These are phyloP conservation scores for Suhomyces panamericanus DNA, from an alignment of 1,139 yeast species.

Conservation along the genomic window DNA sequence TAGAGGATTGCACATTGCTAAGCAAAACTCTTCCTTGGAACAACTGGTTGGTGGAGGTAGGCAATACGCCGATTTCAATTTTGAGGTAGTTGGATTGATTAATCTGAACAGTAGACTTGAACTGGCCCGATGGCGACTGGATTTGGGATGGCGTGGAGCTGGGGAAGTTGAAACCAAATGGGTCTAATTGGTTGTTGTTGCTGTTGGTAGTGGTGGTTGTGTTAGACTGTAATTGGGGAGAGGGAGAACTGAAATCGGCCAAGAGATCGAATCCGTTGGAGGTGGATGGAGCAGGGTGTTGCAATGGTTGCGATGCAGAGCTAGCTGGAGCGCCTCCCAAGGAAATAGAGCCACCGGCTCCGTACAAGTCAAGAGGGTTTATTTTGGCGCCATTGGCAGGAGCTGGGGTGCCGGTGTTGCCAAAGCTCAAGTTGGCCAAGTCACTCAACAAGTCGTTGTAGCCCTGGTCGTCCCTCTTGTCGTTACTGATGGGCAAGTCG, in stretches of 20 bases:
- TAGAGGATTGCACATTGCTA: conserved; percentile 39
- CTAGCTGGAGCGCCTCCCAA: conserved; percentile 30
- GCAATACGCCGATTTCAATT: conserved; percentile 50
- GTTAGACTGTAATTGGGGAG: conserved; percentile 50
- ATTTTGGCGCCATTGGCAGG: conserved; percentile 30
- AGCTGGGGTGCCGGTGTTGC: conserved; percentile 14
- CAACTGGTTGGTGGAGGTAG: conserved; percentile 37
- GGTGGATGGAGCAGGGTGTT: conserved; percentile 17
- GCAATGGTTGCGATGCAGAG: conserved; percentile 13
- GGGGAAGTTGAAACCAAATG: conserved; percentile 53
- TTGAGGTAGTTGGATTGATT: conserved; percentile 51
- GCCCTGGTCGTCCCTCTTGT: conserved; percentile 47
- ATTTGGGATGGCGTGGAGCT: conserved; percentile 38
- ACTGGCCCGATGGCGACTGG: conserved; percentile 16
- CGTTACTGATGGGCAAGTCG: conserved; percentile 38
- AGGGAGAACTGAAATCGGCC: conserved; percentile 47
- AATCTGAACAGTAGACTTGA: conserved; percentile 27
- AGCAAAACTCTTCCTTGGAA: conserved; percentile 46
- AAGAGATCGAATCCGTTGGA: conserved; percentile 37
- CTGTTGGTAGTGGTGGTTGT: conserved; percentile 20
- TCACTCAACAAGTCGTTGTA: conserved; percentile 72
- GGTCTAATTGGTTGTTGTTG: conserved; percentile 47
- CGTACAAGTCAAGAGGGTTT: conserved; percentile 42
- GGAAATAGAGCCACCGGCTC: conserved; percentile 47
- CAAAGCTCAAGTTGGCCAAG: conserved; percentile 61